These are phyloP conservation scores for Fusarium chlamydosporum DNA, from an alignment of 2,329 filamentous ascomycete genomes.

Conservation along the genomic window DNA sequence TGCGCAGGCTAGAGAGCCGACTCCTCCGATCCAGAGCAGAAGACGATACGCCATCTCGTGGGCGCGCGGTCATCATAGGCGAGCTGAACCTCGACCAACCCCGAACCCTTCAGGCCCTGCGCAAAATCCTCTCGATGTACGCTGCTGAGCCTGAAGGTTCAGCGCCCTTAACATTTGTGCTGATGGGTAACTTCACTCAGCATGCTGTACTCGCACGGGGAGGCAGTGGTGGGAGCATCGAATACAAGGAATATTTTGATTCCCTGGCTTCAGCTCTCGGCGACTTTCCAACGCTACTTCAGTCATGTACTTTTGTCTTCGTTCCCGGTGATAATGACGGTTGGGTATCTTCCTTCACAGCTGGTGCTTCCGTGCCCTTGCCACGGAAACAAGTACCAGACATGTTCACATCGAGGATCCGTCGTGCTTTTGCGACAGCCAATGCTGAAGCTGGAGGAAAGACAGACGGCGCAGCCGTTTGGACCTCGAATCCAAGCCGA, in stretches of 20 bases:
- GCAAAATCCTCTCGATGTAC: constrained; percentile 83
- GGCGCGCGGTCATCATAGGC: constrained; percentile 80
- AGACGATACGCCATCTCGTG: constrained; percentile 57
- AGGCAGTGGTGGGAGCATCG: constrained; percentile 84
- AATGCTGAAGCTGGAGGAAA: constrained; percentile 76
- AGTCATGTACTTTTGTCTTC: constrained; percentile 87
- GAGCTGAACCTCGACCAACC: constrained; percentile 90
- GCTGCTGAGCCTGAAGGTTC: constrained; percentile 73
- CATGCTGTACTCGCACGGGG: constrained; percentile 76
- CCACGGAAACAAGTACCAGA: constrained; percentile 83
- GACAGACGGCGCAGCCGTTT: constrained; percentile 73
- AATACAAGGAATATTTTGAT: constrained; percentile 98
- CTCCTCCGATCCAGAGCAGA: constrained; percentile 66
- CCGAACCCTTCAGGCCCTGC: constrained; percentile 82
- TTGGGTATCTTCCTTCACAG: constrained; percentile 90
- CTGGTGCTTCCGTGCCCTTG: constrained; percentile 78
- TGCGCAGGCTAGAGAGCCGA: constrained; percentile 83
- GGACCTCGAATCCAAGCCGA: constrained; percentile 89
- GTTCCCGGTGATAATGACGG: constrained; percentile 97
- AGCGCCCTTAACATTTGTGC: constrained; percentile 82
- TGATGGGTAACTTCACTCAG: constrained; percentile 86
- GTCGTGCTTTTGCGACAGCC: constrained; percentile 82
- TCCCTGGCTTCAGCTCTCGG: constrained; percentile 83
- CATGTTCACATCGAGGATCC: constrained; percentile 89
- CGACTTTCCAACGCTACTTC: constrained; percentile 86